Conservation (phyloP, 345 rosid species). For the Erodium maritimum region DNA sequence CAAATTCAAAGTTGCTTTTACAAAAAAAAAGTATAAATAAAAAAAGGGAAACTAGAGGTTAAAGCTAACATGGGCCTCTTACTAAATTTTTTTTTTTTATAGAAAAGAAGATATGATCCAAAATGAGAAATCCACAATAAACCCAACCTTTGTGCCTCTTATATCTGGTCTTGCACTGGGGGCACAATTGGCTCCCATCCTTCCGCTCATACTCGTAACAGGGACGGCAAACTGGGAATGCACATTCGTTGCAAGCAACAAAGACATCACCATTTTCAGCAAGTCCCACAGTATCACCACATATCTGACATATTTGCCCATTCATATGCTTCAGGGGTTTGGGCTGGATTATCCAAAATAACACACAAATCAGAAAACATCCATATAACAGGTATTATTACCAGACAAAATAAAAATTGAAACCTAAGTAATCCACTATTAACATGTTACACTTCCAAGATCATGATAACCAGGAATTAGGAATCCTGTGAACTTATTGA, state of each 20-base stretch:
- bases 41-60: no score
- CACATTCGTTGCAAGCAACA: slow-evolving; percentile 99
- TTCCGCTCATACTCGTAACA: slow-evolving; percentile 97
- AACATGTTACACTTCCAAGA: no score
- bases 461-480: no score
- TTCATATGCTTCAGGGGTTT: slow-evolving; percentile 65
- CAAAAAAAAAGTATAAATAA: no score
- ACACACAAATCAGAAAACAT: slow-evolving; percentile 10
- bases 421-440: no score
- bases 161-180: slow-evolving; percentile 98
- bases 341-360: slow-evolving; percentile 44
- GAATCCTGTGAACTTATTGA: no score
- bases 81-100: no score
- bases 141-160: slow-evolving; percentile 74
- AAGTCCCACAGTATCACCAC: slow-evolving; percentile 77
- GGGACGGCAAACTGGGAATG: slow-evolving; percentile 97
- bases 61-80: no score
- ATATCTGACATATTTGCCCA: slow-evolving; percentile 86
- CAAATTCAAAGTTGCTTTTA: neutral
- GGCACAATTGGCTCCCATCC: slow-evolving; percentile 96
- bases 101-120: neutral
- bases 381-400: neutral
- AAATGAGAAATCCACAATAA: slow-evolving; percentile 1
- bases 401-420: neutral
- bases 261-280: slow-evolving; percentile 55